phyloP scores from a whole-genome alignment of 306 rosid species.

The Lathyrus tuberosus region DNA sequence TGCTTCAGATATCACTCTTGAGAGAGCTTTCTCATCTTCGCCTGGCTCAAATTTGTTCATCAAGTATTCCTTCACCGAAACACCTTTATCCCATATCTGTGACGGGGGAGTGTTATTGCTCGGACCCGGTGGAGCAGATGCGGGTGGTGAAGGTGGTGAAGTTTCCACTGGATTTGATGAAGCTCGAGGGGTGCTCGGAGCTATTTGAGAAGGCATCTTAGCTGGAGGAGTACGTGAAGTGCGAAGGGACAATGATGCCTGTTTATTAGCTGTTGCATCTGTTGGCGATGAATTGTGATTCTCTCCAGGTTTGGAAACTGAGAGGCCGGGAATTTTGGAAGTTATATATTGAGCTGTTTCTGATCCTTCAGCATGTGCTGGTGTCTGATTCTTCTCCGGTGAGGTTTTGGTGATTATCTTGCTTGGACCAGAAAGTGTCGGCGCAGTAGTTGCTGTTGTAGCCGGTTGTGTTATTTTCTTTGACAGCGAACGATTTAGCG shows the following conservation, averaged over 20 bases:
- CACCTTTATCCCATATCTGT: conserved; percentile 76
- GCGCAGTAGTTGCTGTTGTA: background rate
- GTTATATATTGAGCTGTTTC: conserved; percentile 52
- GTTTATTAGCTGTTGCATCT: background rate
- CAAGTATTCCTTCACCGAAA: conserved; percentile 74
- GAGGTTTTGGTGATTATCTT: conserved; percentile 38
- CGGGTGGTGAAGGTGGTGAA: conserved; percentile 25
- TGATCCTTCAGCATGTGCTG: conserved; percentile 47
- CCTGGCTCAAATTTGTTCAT: conserved; percentile 83
- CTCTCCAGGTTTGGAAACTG: conserved; percentile 43
- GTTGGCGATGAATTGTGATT: conserved; percentile 9
- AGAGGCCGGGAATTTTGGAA: conserved; percentile 55
- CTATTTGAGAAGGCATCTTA: conserved; percentile 25
- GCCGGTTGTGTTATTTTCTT: conserved; percentile 40
- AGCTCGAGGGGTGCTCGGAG: conserved; percentile 11
- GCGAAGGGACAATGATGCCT: conserved; percentile 11
- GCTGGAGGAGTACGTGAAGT: conserved; percentile 36
- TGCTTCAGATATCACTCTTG: conserved; percentile 76
- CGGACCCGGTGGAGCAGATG: conserved; percentile 29
- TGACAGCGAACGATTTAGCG: conserved; percentile 37
- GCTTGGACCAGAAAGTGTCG: conserved; percentile 30
- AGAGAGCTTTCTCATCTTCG: conserved; percentile 87
- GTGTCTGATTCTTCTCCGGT: conserved; percentile 47
- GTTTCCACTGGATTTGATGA: conserved; percentile 20
- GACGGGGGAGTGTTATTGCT: conserved; percentile 32